Evolutionary conservation across 1,139 yeast genomes (phyloP).

Genomic region (Casaregolazyma suthepensis): DNA sequence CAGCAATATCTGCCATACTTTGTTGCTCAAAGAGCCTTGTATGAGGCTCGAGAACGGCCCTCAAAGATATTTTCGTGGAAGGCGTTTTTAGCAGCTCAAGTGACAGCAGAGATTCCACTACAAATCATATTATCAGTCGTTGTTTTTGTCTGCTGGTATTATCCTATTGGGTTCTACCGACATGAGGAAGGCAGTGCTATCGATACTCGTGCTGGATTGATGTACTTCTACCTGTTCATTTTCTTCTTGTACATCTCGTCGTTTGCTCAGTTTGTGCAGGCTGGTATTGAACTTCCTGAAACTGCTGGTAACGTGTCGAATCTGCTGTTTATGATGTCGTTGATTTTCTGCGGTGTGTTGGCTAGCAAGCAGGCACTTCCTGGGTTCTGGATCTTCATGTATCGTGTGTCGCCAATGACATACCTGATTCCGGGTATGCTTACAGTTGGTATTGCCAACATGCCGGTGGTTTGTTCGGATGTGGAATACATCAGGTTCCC

Average conservation of each 20-base stretch:
- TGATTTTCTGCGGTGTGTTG: slow-evolving; percentile 56
- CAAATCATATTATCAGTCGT: slow-evolving; percentile 32
- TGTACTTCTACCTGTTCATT: slow-evolving; percentile 39
- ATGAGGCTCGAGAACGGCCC: slow-evolving; percentile 55
- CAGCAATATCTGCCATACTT: slow-evolving; percentile 51
- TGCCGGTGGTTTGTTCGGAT: slow-evolving; percentile 40
- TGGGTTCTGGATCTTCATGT: slow-evolving; percentile 56
- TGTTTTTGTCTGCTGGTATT: slow-evolving; percentile 32
- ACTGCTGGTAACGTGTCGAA: slow-evolving; percentile 45
- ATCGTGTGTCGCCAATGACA: slow-evolving; percentile 49
- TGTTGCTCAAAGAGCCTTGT: slow-evolving; percentile 43
- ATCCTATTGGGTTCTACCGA: slow-evolving; percentile 39
- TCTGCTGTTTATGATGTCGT: slow-evolving; percentile 41
- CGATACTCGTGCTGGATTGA: slow-evolving; percentile 4
- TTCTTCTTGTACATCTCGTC: slow-evolving; percentile 42
- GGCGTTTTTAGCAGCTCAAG: slow-evolving; percentile 37
- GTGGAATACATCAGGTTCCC: slow-evolving; percentile 43
- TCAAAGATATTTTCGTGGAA: slow-evolving; percentile 62
- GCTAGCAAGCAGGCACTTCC: slow-evolving; percentile 45
- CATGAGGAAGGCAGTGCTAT: slow-evolving; percentile 34
- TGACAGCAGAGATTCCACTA: slow-evolving; percentile 38
- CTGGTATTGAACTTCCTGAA: slow-evolving; percentile 41
- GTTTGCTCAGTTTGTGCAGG: slow-evolving; percentile 44
- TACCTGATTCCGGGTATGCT: slow-evolving; percentile 46
- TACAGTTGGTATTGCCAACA: slow-evolving; percentile 40